These are phyloP conservation scores for Colletotrichum siamense DNA, from an alignment of 2,329 filamentous ascomycete species.

Conservation along the genomic window DNA sequence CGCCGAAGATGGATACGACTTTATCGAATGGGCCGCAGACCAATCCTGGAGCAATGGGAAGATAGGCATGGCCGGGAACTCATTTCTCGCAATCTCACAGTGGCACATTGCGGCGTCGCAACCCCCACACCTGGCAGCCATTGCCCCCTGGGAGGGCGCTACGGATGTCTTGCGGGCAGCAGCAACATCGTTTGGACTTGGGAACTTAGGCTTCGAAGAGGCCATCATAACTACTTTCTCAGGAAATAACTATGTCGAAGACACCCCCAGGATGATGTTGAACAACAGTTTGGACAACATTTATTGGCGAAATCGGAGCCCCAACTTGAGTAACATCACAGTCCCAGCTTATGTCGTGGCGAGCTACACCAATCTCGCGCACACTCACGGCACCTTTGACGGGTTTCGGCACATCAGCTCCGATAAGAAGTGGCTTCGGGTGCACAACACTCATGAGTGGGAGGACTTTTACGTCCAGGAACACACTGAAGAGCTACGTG, in stretches of 20 bases:
- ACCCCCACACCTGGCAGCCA: neutral
- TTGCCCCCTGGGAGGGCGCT: neutral
- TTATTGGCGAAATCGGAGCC: neutral
- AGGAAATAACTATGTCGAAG: neutral
- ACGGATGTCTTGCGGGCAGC: neutral
- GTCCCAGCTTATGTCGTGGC: neutral
- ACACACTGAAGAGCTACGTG: neutral
- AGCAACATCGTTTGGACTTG: neutral
- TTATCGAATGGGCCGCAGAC: neutral
- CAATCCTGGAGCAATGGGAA: neutral
- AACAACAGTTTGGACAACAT: neutral
- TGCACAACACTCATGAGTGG: neutral
- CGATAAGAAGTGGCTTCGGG: neutral
- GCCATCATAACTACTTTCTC: neutral
- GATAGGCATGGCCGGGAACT: neutral
- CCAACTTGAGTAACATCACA: neutral
- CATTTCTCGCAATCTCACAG: neutral
- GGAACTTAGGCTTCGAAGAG: neutral
- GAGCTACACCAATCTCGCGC: neutral
- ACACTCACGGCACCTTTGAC: neutral
- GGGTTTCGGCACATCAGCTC: neutral
- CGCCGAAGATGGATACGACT: neutral
- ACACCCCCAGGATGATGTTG: neutral
- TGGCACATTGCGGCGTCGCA: neutral
- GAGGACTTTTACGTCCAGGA: neutral